Conservation (phyloP, 192 early-diverging fungal genomes). For the Jimgerdemannia flammicorona region DNA sequence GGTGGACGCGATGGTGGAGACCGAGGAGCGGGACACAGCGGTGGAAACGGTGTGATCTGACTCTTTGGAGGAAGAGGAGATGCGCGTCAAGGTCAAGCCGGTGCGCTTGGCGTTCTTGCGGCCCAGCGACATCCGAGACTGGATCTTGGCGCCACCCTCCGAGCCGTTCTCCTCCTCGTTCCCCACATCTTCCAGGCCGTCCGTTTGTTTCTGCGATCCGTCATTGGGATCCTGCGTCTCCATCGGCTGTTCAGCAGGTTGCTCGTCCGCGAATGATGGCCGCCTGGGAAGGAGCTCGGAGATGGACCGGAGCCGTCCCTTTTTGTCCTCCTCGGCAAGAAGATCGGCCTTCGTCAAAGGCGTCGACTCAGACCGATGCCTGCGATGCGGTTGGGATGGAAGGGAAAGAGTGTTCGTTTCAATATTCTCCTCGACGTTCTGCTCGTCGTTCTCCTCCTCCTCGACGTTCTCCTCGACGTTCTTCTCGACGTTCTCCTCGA, state of each 20-base stretch:
- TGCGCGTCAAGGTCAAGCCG: background rate
- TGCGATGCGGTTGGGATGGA: background rate
- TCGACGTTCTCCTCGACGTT: background rate
- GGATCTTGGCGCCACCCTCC: background rate
- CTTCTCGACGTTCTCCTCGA: background rate
- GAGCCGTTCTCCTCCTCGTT: background rate
- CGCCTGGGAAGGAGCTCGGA: background rate
- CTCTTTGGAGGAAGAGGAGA: too few species aligned
- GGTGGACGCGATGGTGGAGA: constrained; percentile 1
- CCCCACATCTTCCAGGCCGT: background rate
- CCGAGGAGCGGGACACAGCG: constrained; percentile 5
- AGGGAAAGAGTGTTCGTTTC: background rate
- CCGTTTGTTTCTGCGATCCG: background rate
- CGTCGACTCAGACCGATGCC: background rate
- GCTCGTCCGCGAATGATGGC: background rate
- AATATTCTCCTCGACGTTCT: background rate
- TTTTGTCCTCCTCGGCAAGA: background rate
- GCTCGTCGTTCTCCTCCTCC: background rate
- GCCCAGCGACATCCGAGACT: background rate
- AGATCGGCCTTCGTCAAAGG: background rate
- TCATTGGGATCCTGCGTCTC: background rate
- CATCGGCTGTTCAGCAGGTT: background rate
- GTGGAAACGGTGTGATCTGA: background rate
- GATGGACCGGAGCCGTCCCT: background rate
- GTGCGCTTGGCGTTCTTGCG: background rate